phyloP scores from a whole-genome alignment of 495 filamentous ascomycete species.

The Penicillium atrosanguineum region DNA sequence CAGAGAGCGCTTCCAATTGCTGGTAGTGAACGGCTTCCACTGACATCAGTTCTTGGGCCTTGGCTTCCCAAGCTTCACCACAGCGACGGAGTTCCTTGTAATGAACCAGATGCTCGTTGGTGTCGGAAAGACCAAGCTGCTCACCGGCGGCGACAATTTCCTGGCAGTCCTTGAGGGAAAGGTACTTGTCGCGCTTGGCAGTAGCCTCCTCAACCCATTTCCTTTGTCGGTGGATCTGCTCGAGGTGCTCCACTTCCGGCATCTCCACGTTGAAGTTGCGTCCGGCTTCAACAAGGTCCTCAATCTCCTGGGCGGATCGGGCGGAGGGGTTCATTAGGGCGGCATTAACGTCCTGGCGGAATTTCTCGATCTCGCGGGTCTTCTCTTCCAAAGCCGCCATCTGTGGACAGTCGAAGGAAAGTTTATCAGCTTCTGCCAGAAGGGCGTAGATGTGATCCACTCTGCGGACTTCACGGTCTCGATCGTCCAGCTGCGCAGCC shows the following conservation, averaged over 20 bases:
- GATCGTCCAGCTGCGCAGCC: constrained; percentile 80
- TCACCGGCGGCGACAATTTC: constrained; percentile 73
- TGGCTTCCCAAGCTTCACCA: constrained; percentile 87
- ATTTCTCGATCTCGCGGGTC: constrained; percentile 80
- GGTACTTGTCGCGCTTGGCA: constrained; percentile 55
- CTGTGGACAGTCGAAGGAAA: constrained; percentile 94
- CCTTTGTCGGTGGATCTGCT: constrained; percentile 76
- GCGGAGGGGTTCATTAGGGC: constrained; percentile 61
- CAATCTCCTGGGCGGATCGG: constrained; percentile 69
- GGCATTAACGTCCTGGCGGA: constrained; percentile 71
- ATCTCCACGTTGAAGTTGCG: constrained; percentile 92
- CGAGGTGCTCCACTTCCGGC: constrained; percentile 83
- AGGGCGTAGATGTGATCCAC: constrained; percentile 86
- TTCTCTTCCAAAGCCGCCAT: constrained; percentile 85
- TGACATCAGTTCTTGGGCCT: constrained; percentile 89
- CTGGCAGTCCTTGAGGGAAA: constrained; percentile 73
- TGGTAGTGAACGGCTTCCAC: constrained; percentile 89
- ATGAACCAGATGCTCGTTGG: constrained; percentile 71
- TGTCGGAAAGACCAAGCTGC: constrained; percentile 71
- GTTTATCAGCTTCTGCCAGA: constrained; percentile 77
- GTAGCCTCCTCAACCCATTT: constrained; percentile 83
- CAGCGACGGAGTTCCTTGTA: constrained; percentile 71
- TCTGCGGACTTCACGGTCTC: constrained; percentile 83
- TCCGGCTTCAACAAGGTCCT: constrained; percentile 84
- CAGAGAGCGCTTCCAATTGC: constrained; percentile 87